Base-by-base conservation (phyloP, 1,284 basidiomycete species). In the Tilletiopsis washingtonensis region DNA sequence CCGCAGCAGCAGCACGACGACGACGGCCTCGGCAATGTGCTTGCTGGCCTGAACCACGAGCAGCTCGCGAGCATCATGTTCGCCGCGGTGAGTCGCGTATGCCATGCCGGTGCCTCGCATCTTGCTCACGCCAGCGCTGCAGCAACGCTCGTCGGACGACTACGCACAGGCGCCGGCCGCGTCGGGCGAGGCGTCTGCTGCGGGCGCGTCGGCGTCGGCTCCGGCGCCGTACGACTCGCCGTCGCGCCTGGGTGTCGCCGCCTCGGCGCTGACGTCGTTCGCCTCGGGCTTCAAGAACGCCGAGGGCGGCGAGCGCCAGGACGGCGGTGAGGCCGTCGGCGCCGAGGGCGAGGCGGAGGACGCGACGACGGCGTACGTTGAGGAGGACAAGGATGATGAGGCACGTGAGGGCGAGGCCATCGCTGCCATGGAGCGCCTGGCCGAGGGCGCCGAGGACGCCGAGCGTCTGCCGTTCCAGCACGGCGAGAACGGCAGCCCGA, bases 51-150 rank as follows among this genome's bases (percentile, higher is more conserved):
- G 27, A 66, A 62, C 45, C 64, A 63, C 42, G 64, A 67, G 41
- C 64, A 69, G 48, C 56, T 69, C 5, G 67, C 59, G 0, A 65
- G 59, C 24, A 69, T 69, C 48, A 61, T 69, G 0, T 64, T 61
- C 4, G 67, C 67, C 14, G 67, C 67, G 23, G 42, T 45, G 40
- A 45, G 42, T 49, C 12, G 11, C 25, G 20, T 3, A n/a, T n/a
- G n/a, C 14, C 34, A 36, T n/a, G 34, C n/a, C 34, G 34, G n/a
- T n/a, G n/a, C n/a, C n/a, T n/a, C n/a, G n/a, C n/a, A n/a, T n/a
- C n/a, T n/a, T n/a, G n/a, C n/a, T n/a, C n/a, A n/a, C n/a, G n/a
- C n/a, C n/a, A n/a, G n/a, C n/a, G n/a, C n/a, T n/a, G n/a, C n/a
- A n/a, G n/a, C n/a, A n/a, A n/a, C n/a, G n/a, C n/a, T n/a, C n/a